Evolutionary conservation across 2,329 filamentous ascomycete genomes (phyloP).

Genomic region (Trichoderma sp.): DNA sequence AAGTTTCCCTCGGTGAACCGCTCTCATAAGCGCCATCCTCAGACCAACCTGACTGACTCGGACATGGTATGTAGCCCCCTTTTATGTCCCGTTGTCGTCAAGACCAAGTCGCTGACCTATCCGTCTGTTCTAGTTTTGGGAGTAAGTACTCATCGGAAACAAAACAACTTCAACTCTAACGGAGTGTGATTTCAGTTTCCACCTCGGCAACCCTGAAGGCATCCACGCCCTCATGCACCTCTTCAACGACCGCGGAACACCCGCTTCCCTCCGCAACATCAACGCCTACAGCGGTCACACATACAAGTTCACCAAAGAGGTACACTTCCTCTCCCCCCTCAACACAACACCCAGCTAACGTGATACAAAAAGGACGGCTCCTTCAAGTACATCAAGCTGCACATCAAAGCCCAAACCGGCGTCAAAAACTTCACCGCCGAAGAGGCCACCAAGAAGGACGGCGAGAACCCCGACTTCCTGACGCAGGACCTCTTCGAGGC

Average conservation of each 20-base stretch:
- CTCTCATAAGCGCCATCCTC: slow-evolving; percentile 49
- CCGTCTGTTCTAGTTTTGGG: slow-evolving; percentile 12
- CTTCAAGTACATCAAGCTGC: slow-evolving; percentile 54
- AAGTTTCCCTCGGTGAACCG: slow-evolving; percentile 52
- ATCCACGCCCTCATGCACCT: slow-evolving; percentile 56
- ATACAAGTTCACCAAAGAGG: slow-evolving; percentile 47
- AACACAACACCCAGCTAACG: too few relatives aligned
- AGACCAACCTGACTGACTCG: slow-evolving; percentile 46
- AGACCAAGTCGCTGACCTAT: background rate
- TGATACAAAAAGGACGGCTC: slow-evolving; percentile 48
- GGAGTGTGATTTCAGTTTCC: slow-evolving; percentile 34
- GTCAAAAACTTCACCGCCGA: slow-evolving; percentile 47
- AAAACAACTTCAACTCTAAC: slow-evolving; percentile 28
- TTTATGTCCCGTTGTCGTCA: background rate
- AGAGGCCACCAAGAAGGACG: slow-evolving; percentile 43
- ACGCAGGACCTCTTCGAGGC: slow-evolving; percentile 43
- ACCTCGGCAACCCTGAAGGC: slow-evolving; percentile 48
- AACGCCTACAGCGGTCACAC: slow-evolving; percentile 54
- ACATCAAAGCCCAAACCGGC: slow-evolving; percentile 52
- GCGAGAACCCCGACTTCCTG: slow-evolving; percentile 56
- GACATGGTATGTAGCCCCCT: slow-evolving; percentile 43
- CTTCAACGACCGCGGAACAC: slow-evolving; percentile 54
- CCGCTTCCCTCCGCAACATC: slow-evolving; percentile 49
- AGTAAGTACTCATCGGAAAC: slow-evolving; percentile 7
- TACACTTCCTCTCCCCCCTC: too few relatives aligned